phyloP scores from a whole-genome alignment of 177 flowering plant genomes.

The Telopea speciosissima region DNA sequence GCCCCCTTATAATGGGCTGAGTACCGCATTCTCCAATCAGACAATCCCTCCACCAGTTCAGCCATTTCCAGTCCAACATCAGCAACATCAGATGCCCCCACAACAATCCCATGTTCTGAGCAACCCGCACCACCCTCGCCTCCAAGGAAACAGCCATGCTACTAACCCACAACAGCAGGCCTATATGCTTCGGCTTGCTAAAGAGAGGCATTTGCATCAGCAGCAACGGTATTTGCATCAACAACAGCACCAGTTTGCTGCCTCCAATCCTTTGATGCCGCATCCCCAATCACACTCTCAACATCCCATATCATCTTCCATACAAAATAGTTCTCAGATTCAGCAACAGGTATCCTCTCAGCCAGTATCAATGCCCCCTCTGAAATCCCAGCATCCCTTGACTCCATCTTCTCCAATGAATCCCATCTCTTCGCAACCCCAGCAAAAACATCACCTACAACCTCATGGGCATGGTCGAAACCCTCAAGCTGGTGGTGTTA shows the following conservation, averaged over 20 bases:
- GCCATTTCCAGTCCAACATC: slow-evolving; percentile 58
- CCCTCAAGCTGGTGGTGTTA: slow-evolving; percentile 38
- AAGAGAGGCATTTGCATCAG: slow-evolving; percentile 62
- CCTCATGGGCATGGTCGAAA: slow-evolving; percentile 47
- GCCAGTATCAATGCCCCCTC: slow-evolving; percentile 37
- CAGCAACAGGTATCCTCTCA: slow-evolving; percentile 49
- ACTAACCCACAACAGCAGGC: slow-evolving; percentile 52
- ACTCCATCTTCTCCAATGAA: slow-evolving; percentile 43
- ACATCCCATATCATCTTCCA: slow-evolving; percentile 49
- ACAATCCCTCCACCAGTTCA: slow-evolving; percentile 50
- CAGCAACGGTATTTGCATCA: slow-evolving; percentile 48
- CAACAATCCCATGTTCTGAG: slow-evolving; percentile 53
- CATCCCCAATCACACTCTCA: slow-evolving; percentile 51
- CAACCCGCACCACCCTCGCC: slow-evolving; percentile 55
- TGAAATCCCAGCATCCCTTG: slow-evolving; percentile 20
- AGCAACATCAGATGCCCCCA: slow-evolving; percentile 47
- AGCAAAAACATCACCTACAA: slow-evolving; percentile 51
- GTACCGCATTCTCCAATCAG: slow-evolving; percentile 57
- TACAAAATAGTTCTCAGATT: slow-evolving; percentile 50
- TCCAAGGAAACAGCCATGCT: slow-evolving; percentile 54
- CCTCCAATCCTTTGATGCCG: slow-evolving; percentile 48
- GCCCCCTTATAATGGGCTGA: slow-evolving; percentile 50
- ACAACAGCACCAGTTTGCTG: slow-evolving; percentile 34
- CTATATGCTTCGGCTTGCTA: slow-evolving; percentile 52
- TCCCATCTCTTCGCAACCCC: slow-evolving; percentile 38